Evolutionary conservation across 2,329 filamentous ascomycete genomes (phyloP), one percentile per base, ranked within the genome.

Genomic region (Xylaria polymorpha): DNA sequence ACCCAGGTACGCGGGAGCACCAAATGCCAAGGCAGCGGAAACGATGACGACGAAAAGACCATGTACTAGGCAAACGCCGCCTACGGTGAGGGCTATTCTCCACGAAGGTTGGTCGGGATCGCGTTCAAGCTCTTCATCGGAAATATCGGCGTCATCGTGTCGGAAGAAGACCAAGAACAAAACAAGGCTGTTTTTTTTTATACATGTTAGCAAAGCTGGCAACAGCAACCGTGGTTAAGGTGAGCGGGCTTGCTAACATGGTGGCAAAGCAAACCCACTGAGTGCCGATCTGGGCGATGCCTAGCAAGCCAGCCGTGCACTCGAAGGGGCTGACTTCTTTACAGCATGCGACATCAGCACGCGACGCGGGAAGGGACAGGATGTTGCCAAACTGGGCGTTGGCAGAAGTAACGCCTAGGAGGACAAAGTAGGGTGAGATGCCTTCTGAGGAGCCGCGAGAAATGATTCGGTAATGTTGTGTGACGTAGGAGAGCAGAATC

Each of bases 161-260:
- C 93, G 93, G 81, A 97, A 98, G 86, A 97, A 99, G 75, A 97
- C 88, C 66, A 98, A 88, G 82, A 97, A 99, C n/a, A 99, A 87
- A 22, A 97, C 85, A 61, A 98, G 90, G 73, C 95, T 98, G 74
- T 32, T n/a, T 44, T 50, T 37, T 44, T 50, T 37, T 15, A 29
- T 37, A 29, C 10, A 35, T n/a, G 65, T 79, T 66, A 80, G 74
- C 48, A 51, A 53, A 55, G 29, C 70, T 22, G 25, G 48, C 7
- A 29, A 66, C 15, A 14, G 35, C n/a, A 67, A 55, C 22, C 22
- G 46, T 50, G 43, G 41, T 8, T 44, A 53, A 18, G 41, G 32
- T 41, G 39, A n/a, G 51, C 20, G 25, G 15, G 29, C 39, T 15
- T 46, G 83, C 91, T 77, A 81, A 98, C 96, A 98, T 97, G 74